Percentiles rank a stretch among this genome's conserved stretches.
Evolutionary conservation across 1,284 basidiomycete species (phyloP).

Genomic region (Ceratobasidium sp.): DNA sequence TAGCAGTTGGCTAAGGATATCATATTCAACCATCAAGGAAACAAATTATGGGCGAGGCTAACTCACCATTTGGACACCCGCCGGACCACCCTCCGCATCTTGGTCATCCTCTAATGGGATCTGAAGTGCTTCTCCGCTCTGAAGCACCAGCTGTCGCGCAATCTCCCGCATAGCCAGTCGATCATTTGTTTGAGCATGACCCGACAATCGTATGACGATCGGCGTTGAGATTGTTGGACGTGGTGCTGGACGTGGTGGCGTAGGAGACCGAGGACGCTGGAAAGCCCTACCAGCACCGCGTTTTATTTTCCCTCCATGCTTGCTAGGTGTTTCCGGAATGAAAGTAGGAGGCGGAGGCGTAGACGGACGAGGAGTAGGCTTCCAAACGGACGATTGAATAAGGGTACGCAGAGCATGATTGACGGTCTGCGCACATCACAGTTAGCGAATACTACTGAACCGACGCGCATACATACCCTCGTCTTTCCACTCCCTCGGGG

Average conservation of each 20-base stretch:
- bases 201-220: slow-evolving; percentile 85
- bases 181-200: slow-evolving; percentile 85
- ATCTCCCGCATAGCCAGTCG: slow-evolving; percentile 92
- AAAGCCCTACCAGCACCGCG: background rate
- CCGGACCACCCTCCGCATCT: slow-evolving; percentile 54
- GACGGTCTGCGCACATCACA: slow-evolving; percentile 10
- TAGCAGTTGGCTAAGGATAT: slow-evolving; percentile 63
- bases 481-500: slow-evolving; percentile 87
- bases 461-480: slow-evolving; percentile 62
- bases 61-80: slow-evolving; percentile 36
- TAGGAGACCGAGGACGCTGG: slow-evolving; percentile 49
- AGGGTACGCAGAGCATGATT: slow-evolving; percentile 23
- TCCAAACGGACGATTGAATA: slow-evolving; percentile 2
- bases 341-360: slow-evolving; percentile 11
- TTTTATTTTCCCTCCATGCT: slow-evolving; percentile 19
- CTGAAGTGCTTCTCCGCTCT: slow-evolving; percentile 64
- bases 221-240: slow-evolving; percentile 50
- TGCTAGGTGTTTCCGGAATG: slow-evolving; percentile 18
- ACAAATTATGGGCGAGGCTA: background rate
- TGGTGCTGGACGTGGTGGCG: slow-evolving; percentile 50
- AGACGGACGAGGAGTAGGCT: slow-evolving; percentile 14
- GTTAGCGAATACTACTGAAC: background rate
- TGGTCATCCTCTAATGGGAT: slow-evolving; percentile 51
- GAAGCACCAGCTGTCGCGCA: slow-evolving; percentile 78
- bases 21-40: background rate